Evolutionary conservation across 345 rosid species (phyloP).

Genomic region (Rhizophora mangle): DNA sequence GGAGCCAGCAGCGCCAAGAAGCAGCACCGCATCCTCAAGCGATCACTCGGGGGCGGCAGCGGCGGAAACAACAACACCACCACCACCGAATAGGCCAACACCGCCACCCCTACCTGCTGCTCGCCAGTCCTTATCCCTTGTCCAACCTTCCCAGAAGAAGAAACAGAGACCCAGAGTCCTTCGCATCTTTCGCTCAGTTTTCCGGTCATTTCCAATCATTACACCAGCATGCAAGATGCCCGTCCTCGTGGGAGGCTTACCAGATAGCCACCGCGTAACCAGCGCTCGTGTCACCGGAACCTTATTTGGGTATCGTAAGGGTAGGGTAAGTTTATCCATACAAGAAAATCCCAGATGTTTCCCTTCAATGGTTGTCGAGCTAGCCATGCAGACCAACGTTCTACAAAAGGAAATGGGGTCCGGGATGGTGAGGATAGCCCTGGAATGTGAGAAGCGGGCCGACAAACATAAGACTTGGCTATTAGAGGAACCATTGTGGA

Average conservation of each 20-base stretch:
- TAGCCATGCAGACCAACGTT: constrained; percentile 56
- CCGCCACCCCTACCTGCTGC: constrained; percentile 25
- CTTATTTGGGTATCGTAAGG: constrained; percentile 68
- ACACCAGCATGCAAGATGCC: constrained; percentile 63
- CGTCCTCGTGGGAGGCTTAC: constrained; percentile 35
- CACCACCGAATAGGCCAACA: constrained; percentile 8
- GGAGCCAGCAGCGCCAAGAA: constrained; percentile 41
- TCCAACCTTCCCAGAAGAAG: constrained; percentile 62
- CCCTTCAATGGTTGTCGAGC: constrained; percentile 55
- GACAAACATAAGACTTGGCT: constrained; percentile 51
- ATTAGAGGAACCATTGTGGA: constrained; percentile 72
- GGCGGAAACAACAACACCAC: background rate
- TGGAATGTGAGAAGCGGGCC: constrained; percentile 61
- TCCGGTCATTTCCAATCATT: constrained; percentile 70
- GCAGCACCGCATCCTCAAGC: constrained; percentile 23
- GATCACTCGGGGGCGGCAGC: constrained; percentile 12
- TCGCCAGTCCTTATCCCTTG: constrained; percentile 43
- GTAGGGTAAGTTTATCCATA: constrained; percentile 62
- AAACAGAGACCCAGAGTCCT: constrained; percentile 45
- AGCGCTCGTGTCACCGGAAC: constrained; percentile 53
- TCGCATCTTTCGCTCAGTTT: constrained; percentile 69
- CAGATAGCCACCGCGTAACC: constrained; percentile 36
- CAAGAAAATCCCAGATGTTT: constrained; percentile 66
- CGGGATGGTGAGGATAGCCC: constrained; percentile 75
- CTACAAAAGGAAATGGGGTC: constrained; percentile 58